Evolutionary conservation across 768 basidiomycete genomes (phyloP).

Genomic region (Lactifluus volemus): DNA sequence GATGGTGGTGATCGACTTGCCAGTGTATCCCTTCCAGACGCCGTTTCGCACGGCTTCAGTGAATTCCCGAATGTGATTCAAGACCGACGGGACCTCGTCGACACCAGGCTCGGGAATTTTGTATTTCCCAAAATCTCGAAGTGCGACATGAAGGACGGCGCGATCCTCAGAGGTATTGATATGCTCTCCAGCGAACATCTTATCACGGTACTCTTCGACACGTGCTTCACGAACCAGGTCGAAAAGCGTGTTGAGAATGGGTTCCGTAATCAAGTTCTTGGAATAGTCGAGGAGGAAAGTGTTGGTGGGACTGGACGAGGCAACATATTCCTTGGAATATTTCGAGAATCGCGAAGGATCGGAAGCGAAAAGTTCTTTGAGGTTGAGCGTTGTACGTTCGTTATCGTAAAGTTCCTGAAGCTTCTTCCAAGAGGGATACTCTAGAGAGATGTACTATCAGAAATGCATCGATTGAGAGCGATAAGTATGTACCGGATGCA

Average conservation of each 20-base stretch:
- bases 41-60: conserved; percentile 77
- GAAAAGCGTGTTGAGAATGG: conserved; percentile 72
- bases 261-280: conserved; percentile 89
- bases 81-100: conserved; percentile 72
- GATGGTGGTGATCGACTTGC: conserved; percentile 87
- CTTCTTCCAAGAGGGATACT: conserved; percentile 85
- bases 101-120: conserved; percentile 74
- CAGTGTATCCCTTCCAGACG: conserved; percentile 94
- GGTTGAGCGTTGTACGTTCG: conserved; percentile 62
- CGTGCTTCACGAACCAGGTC: conserved; percentile 76
- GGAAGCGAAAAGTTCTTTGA: conserved; percentile 87
- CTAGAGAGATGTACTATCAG: conserved; percentile 33
- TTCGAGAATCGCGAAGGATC: conserved; percentile 83
- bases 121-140: conserved; percentile 74
- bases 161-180: conserved; percentile 99
- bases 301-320: conserved; percentile 53
- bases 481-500: conserved; percentile 18
- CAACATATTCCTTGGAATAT: conserved; percentile 71
- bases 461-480: background rate
- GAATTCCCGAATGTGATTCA: conserved; percentile 89
- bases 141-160: conserved; percentile 90
- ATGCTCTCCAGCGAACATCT: conserved; percentile 93
- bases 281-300: conserved; percentile 93
- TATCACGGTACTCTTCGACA: conserved; percentile 77
- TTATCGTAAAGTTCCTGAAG: conserved; percentile 77